Evolutionary conservation across 306 rosid genomes (phyloP).

Genomic region (Ammopiptanthus mongolicus): DNA sequence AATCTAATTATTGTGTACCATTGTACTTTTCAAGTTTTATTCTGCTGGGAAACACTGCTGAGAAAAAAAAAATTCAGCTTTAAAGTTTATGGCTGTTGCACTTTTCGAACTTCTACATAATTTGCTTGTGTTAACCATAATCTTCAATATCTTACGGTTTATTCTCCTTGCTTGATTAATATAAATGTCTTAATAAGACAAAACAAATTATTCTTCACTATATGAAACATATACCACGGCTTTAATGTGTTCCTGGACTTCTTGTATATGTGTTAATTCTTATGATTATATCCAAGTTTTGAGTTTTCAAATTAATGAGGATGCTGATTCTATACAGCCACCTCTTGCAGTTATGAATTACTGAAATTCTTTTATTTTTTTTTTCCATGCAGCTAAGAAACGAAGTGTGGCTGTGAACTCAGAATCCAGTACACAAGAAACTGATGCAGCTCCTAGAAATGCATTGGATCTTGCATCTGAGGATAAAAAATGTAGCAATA

Average conservation of each 20-base stretch:
- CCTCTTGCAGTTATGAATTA: not conserved
- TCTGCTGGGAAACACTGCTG: not conserved
- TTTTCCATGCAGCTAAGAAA: constrained; percentile 58
- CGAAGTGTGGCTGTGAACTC: constrained; percentile 25
- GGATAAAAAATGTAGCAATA: constrained; percentile 14
- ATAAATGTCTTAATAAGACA: not conserved
- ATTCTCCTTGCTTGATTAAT: not conserved
- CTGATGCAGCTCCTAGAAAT: constrained; percentile 29
- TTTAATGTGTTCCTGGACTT: not conserved
- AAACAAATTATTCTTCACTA: not conserved
- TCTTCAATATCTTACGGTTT: not conserved
- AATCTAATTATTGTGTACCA: not conserved
- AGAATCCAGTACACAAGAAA: constrained; percentile 31
- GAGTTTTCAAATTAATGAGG: not conserved
- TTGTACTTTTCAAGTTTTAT: not conserved
- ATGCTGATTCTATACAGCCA: not conserved
- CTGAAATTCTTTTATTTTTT: constrained; percentile 16
- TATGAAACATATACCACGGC: not conserved
- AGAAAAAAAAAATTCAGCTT: not conserved
- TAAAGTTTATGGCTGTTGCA: not conserved
- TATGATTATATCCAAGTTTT: not conserved
- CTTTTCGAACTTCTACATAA: not conserved
- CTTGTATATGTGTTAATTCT: constrained; percentile 5
- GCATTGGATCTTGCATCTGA: constrained; percentile 23
- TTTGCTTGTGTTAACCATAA: not conserved